These are phyloP conservation scores for Ganoderma multipileum DNA, from an alignment of 1,284 basidiomycete genomes.

Conservation along the genomic window DNA sequence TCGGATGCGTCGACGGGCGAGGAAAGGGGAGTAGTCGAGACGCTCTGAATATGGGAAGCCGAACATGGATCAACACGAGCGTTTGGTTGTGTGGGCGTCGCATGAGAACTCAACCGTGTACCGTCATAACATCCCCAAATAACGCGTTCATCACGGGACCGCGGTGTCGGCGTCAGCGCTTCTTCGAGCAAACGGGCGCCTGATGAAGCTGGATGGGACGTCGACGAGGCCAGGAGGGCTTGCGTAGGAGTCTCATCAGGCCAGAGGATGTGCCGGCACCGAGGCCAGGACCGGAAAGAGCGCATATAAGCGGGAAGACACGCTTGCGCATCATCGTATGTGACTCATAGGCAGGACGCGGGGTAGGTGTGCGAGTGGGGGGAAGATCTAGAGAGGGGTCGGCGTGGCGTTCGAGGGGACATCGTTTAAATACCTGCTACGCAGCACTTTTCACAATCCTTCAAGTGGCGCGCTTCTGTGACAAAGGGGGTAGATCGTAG, in stretches of 20 bases:
- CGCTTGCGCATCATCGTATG: too few relatives aligned
- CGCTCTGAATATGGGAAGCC: slow-evolving; percentile 22
- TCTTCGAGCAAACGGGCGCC: not conserved
- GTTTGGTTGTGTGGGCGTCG: slow-evolving; percentile 37
- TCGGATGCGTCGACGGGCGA: slow-evolving; percentile 34
- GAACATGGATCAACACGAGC: slow-evolving; percentile 38
- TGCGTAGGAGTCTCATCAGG: too few relatives aligned
- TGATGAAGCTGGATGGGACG: too few relatives aligned
- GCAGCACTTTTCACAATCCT: not conserved
- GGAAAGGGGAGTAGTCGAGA: slow-evolving; percentile 23
- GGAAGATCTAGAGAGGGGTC: not conserved
- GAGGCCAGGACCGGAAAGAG: too few relatives aligned
- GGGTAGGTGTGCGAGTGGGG: not conserved
- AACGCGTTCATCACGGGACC: slow-evolving; percentile 32
- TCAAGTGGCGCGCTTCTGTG: not conserved
- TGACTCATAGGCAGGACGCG: too few relatives aligned
- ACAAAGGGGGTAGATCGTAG: not conserved
- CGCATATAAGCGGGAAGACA: not conserved
- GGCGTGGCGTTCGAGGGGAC: not conserved
- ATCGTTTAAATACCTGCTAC: not conserved
- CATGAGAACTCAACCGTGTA: slow-evolving; percentile 27
- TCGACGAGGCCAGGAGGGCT: too few relatives aligned
- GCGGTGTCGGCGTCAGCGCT: slow-evolving; percentile 11
- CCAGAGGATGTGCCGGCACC: too few relatives aligned
- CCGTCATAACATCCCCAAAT: slow-evolving; percentile 23